A percentile compares a stretch with the other conserved stretches of the same genome.
These are phyloP conservation scores for Fusarium tjaetaba DNA, from an alignment of 2,329 filamentous ascomycete species.

Conservation along the genomic window DNA sequence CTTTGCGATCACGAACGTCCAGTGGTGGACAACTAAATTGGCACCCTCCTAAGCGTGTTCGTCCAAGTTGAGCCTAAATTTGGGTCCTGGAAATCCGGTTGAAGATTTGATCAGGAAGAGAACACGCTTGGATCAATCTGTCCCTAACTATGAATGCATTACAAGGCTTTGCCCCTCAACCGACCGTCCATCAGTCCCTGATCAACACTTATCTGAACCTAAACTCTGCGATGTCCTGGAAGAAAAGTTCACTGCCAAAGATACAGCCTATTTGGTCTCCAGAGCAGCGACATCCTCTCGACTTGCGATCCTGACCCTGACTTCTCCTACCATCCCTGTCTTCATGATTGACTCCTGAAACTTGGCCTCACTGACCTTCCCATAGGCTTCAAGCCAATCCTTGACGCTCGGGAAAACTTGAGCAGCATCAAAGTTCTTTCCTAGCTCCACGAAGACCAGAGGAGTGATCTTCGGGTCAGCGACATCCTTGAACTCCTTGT, in stretches of 20 bases:
- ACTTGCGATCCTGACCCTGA: not conserved
- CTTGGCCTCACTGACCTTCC: not conserved
- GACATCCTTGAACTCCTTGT: not conserved
- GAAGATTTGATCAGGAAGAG: not conserved
- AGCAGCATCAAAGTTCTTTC: not conserved
- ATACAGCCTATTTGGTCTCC: not conserved
- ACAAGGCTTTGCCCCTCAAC: not conserved
- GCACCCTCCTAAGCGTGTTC: not conserved
- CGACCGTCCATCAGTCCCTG: not conserved
- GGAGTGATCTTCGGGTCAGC: not conserved
- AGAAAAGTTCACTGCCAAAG: not conserved
- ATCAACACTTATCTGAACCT: not conserved
- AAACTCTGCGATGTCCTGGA: not conserved
- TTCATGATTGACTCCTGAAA: not conserved
- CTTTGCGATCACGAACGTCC: not conserved
- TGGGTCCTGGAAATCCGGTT: fast-evolving
- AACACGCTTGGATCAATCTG: not conserved
- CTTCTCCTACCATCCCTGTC: not conserved
- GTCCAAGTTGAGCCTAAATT: fast-evolving
- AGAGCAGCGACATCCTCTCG: not conserved
- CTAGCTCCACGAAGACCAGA: not conserved
- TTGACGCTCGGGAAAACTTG: not conserved
- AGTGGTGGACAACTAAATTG: not conserved
- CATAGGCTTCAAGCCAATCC: not conserved
- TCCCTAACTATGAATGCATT: not conserved